Evolutionary conservation across 768 basidiomycete genomes (phyloP).

Genomic region (Suillus hirtellus): DNA sequence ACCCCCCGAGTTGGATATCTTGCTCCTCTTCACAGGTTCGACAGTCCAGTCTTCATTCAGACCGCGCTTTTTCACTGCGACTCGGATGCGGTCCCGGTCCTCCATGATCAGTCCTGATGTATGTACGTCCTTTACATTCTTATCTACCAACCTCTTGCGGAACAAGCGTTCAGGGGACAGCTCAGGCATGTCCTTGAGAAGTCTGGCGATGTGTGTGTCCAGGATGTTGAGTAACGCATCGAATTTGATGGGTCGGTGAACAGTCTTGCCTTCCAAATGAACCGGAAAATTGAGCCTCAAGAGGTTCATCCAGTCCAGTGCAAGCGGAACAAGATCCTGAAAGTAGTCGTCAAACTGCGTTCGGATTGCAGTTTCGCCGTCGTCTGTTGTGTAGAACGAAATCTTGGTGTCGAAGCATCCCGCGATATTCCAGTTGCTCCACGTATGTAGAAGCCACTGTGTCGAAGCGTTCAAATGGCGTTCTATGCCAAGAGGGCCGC

Average conservation of each 20-base stretch:
- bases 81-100: no score
- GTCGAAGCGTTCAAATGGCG: background rate
- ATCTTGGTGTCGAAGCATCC: background rate
- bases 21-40: background rate
- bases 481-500: background rate
- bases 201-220: background rate
- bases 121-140: background rate
- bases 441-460: background rate
- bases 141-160: background rate
- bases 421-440: background rate
- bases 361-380: background rate
- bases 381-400: background rate
- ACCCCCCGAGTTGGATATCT: background rate
- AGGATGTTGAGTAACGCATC: background rate
- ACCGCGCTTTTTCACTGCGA: no score
- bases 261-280: background rate
- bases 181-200: background rate
- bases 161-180: background rate
- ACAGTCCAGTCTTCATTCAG: background rate
- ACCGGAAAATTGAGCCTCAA: background rate
- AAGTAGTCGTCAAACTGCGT: background rate
- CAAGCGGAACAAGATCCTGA: background rate
- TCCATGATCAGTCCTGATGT: background rate
- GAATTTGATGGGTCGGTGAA: background rate
- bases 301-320: background rate